Base-by-base conservation (phyloP, 345 rosid genomes). In the Microthlaspi erraticum region DNA sequence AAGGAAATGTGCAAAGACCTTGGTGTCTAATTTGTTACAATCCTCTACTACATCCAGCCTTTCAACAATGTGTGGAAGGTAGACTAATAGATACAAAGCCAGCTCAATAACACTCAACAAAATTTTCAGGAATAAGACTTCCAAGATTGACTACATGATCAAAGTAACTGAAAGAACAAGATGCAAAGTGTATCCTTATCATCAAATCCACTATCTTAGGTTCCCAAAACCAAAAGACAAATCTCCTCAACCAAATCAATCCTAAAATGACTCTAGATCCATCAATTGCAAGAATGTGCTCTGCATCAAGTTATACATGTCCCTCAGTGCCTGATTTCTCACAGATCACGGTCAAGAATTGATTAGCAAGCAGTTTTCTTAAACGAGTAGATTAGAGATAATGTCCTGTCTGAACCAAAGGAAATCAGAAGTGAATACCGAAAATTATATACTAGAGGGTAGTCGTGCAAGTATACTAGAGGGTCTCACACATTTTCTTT, bases 171-270 rank as follows among this genome's bases (percentile, higher is more conserved):
- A 36, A 8, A 9, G 37, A 33, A 50, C 17, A 63, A 17, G 14
- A 50, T 51, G 37, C 38, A 20, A 23, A 65, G 29, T 51, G 60
- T 7, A 26, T 36, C 59, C 59, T n/a, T 23, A 38, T 52, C 57
- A 31, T 10, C 68, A 64, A 19, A 48, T 64, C 68, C 11, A 19
- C 12, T 12, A 48, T 34, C 57, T 64, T 34, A 64, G 9, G 20
- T 64, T 64, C 17, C 8, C 34, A 46, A 3, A 60, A 48, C 43
- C 12, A 63, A 17, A 7, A 48, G 56, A 45, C 18, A 48, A 32
- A 48, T 13, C 18, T 48, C 33, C 13, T 5, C 8, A 48, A 48
- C 34, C 34, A 64, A 48, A 64, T 34, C 20, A 48, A 48, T 34
- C 56, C 5, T 18, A 34, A 48, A 34, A 58, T 16, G 42, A 10